These are phyloP conservation scores for Zygotorulaspora chibaensis DNA, from an alignment of 805 yeast genomes.

Conservation along the genomic window DNA sequence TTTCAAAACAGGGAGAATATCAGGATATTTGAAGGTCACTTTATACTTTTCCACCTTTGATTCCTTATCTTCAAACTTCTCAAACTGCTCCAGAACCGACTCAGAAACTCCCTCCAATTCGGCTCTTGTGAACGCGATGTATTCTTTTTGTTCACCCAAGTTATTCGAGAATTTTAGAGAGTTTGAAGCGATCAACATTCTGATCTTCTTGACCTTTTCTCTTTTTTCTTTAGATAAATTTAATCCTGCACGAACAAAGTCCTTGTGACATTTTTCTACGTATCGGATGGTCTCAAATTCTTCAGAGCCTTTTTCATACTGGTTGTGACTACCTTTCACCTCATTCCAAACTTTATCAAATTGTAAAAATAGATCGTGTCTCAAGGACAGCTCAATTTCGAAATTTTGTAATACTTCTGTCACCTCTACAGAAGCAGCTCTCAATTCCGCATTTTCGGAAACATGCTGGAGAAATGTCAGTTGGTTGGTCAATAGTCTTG, in stretches of 20 bases:
- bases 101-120: constrained; percentile 74
- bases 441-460: constrained; percentile 54
- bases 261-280: constrained; percentile 52
- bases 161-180: constrained; percentile 58
- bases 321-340: constrained; percentile 27
- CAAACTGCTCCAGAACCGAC: constrained; percentile 56
- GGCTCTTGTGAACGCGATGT: constrained; percentile 52
- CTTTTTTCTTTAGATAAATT: constrained; percentile 53
- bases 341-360: constrained; percentile 50
- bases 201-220: constrained; percentile 51
- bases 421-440: constrained; percentile 67
- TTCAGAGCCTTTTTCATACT: constrained; percentile 7
- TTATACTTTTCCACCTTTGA: constrained; percentile 45
- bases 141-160: constrained; percentile 67
- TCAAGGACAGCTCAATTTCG: constrained; percentile 58
- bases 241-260: constrained; percentile 65
- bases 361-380: constrained; percentile 61
- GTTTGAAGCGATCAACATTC: constrained; percentile 55
- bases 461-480: constrained; percentile 71
- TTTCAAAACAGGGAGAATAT: constrained; percentile 69
- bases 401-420: constrained; percentile 54
- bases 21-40: constrained; percentile 81
- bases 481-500: constrained; percentile 44
- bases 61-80: constrained; percentile 36
- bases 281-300: constrained; percentile 55